Evolutionary conservation across 768 basidiomycete genomes (phyloP).

Genomic region (Hypsizygus marmoreus): DNA sequence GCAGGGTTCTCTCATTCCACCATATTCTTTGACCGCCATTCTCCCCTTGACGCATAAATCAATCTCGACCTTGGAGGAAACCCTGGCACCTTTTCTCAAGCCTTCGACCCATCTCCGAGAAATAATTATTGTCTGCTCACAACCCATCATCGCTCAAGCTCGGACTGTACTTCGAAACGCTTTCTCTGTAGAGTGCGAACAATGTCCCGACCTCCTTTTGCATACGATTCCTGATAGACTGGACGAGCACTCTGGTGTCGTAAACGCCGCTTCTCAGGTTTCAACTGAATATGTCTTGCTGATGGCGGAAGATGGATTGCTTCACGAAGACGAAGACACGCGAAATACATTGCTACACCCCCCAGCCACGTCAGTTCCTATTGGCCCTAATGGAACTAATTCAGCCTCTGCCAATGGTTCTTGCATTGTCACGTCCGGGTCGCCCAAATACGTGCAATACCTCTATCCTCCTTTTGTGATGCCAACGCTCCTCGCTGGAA

Average conservation of each 20-base stretch:
- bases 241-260: constrained; percentile 23
- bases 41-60: constrained; percentile 46
- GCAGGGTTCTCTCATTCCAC: constrained; percentile 14
- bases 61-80: constrained; percentile 30
- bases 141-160: constrained; percentile 32
- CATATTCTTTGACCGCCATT: constrained; percentile 45
- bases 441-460: constrained; percentile 44
- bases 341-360: constrained; percentile 45
- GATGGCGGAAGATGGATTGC: constrained; percentile 49
- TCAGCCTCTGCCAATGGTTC: constrained; percentile 24
- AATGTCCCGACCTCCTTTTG: constrained; percentile 47
- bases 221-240: constrained; percentile 27
- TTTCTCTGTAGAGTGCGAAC: constrained; percentile 28
- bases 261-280: constrained; percentile 40
- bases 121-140: constrained; percentile 50
- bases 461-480: constrained; percentile 65
- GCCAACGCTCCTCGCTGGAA: constrained; percentile 31
- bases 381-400: constrained; percentile 42
- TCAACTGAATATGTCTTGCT: constrained; percentile 54
- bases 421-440: constrained; percentile 31
- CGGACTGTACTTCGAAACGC: constrained; percentile 35
- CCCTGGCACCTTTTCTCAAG: constrained; percentile 41
- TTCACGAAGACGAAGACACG: constrained; percentile 30
- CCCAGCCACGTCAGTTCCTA: constrained; percentile 32
- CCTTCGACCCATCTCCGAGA: constrained; percentile 38